phyloP scores from a whole-genome alignment of 345 rosid species.

The Camelina laxa region DNA sequence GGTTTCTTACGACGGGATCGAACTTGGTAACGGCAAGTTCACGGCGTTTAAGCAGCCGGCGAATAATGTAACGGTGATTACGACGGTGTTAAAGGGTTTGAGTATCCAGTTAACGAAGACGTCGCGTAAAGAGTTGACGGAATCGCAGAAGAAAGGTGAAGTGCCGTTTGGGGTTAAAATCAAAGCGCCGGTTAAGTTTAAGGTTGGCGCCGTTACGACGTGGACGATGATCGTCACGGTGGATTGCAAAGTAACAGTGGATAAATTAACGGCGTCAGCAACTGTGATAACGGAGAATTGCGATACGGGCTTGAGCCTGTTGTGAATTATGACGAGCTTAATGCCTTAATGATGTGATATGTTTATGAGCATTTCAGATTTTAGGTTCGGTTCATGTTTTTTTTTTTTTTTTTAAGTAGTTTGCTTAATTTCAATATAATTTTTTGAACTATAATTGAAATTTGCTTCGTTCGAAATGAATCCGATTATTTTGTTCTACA shows the following conservation, averaged over 20 bases:
- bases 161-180: slow-evolving; percentile 60
- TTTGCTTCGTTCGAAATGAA: background rate
- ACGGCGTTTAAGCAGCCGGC: slow-evolving; percentile 63
- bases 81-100: slow-evolving; percentile 48
- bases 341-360: background rate
- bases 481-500: background rate
- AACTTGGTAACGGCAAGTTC: slow-evolving; percentile 52
- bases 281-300: slow-evolving; percentile 56
- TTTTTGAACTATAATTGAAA: background rate
- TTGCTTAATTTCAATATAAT: background rate
- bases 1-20: slow-evolving; percentile 45
- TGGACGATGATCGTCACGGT: slow-evolving; percentile 70
- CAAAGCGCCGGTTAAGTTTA: slow-evolving; percentile 70
- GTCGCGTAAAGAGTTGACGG: slow-evolving; percentile 36
- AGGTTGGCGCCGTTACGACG: slow-evolving; percentile 61
- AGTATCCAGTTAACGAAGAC: slow-evolving; percentile 51
- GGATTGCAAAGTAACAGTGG: slow-evolving; percentile 69
- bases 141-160: slow-evolving; percentile 42
- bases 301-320: slow-evolving; percentile 52
- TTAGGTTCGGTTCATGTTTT: slow-evolving; percentile 3
- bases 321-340: slow-evolving; percentile 24
- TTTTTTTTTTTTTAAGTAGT: background rate
- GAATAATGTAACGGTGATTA: slow-evolving; percentile 58
- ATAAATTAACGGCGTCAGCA: slow-evolving; percentile 60
- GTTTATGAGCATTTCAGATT: background rate